phyloP scores from a whole-genome alignment of 2,329 filamentous ascomycete species.

The Camptophora hylomeconis region DNA sequence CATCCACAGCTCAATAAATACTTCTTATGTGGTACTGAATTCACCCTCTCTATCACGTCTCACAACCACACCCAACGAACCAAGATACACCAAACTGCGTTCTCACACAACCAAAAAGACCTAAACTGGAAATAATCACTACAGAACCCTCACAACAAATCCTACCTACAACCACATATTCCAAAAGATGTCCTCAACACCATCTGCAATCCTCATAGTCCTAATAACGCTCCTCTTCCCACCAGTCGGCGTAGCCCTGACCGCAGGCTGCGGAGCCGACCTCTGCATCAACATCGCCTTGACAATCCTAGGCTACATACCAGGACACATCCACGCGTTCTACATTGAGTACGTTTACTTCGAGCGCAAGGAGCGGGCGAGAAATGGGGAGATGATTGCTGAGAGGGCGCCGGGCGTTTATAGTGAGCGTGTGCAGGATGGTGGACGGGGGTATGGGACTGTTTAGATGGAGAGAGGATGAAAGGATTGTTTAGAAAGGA shows the following conservation, averaged over 20 bases:
- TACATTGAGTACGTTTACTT: slow-evolving; percentile 20
- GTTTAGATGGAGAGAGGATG: slow-evolving; percentile 5
- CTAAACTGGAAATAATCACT: no score
- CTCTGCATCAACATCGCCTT: slow-evolving; percentile 84
- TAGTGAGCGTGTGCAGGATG: slow-evolving; percentile 14
- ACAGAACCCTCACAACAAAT: no score
- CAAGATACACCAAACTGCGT: no score
- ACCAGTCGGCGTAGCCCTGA: slow-evolving; percentile 83
- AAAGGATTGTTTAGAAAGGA: no score
- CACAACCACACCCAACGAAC: no score
- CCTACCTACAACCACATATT: no score
- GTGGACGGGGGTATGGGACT: slow-evolving; percentile 15
- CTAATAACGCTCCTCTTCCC: slow-evolving; percentile 40
- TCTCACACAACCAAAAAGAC: no score
- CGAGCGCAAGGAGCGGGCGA: slow-evolving; percentile 15
- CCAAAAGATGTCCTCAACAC: no score
- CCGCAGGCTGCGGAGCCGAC: slow-evolving; percentile 76
- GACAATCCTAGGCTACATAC: slow-evolving; percentile 63
- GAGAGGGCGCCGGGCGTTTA: slow-evolving; percentile 14
- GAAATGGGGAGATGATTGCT: slow-evolving; percentile 12
- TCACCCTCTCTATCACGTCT: no score
- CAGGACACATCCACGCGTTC: slow-evolving; percentile 24
- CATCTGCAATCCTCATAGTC: slow-evolving; percentile 17
- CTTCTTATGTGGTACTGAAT: no score
- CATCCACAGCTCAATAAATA: no score